These are phyloP conservation scores for Leccinum pachyderme DNA, from an alignment of 1,284 basidiomycete genomes.

Conservation along the genomic window DNA sequence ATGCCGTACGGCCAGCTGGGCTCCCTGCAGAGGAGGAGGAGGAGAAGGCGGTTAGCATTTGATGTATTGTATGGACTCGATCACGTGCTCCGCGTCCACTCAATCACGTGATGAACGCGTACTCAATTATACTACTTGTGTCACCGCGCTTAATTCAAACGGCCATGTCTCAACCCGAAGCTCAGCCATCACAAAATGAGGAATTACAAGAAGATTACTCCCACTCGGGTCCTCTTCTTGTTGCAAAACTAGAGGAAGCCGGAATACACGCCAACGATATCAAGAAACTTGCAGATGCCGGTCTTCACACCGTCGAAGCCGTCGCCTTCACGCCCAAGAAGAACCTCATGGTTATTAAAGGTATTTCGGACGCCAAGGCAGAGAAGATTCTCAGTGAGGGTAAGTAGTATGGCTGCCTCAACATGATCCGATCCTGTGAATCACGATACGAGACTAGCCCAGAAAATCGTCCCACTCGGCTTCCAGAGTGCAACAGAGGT, in stretches of 20 bases:
- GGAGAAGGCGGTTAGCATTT: conserved; percentile 8
- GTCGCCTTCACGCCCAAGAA: conserved; percentile 99
- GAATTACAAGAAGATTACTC: conserved; percentile 56
- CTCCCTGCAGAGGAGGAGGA: conserved; percentile 7
- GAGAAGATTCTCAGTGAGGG: conserved; percentile 95
- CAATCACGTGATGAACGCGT: conserved; percentile 34
- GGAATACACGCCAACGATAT: conserved; percentile 92
- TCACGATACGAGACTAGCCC: conserved; percentile 52
- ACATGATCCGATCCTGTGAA: conserved; percentile 7
- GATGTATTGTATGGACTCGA: background rate
- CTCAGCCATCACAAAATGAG: conserved; percentile 38
- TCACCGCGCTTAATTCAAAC: conserved; percentile 27
- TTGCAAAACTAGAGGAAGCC: conserved; percentile 84
- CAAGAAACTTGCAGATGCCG: conserved; percentile 94
- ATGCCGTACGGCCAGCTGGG: conserved; percentile 2
- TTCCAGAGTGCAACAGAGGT: conserved; percentile 99
- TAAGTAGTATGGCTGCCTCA: conserved; percentile 36
- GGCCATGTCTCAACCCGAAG: conserved; percentile 52
- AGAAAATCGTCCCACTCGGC: conserved; percentile 95
- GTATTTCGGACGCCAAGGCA: conserved; percentile 96
- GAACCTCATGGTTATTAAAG: conserved; percentile 87
- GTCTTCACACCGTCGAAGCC: conserved; percentile 91
- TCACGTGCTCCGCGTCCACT: conserved; percentile 16
- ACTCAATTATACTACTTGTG: conserved; percentile 3
- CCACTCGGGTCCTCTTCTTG: conserved; percentile 76